phyloP scores from a whole-genome alignment of 2,329 filamentous ascomycete species.

The Pseudocercospora musae region DNA sequence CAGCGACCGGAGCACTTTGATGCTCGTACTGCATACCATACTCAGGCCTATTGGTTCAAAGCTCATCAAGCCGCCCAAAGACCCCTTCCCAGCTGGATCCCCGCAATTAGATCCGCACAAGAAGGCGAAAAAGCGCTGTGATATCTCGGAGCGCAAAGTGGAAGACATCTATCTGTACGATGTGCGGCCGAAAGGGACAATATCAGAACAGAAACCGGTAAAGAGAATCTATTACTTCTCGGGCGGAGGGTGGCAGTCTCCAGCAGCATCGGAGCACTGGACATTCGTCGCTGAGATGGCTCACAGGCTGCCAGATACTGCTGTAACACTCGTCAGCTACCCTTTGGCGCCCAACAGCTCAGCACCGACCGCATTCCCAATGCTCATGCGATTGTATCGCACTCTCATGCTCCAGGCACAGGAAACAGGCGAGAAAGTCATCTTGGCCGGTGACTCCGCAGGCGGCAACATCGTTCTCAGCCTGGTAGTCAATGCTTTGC shows the following conservation, averaged over 20 bases:
- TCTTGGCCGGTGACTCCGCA: conserved; percentile 55
- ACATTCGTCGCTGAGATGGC: conserved; percentile 48
- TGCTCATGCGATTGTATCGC: conserved; percentile 47
- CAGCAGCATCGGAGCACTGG: conserved; percentile 53
- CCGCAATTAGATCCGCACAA: conserved; percentile 38
- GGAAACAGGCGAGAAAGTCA: conserved; percentile 42
- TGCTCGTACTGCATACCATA: conserved; percentile 38
- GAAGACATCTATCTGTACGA: conserved; percentile 49
- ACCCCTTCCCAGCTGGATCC: conserved; percentile 39
- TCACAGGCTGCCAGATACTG: conserved; percentile 37
- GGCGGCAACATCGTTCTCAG: conserved; percentile 53
- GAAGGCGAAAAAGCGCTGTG: conserved; percentile 35
- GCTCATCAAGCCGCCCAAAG: conserved; percentile 36
- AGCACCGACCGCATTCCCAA: conserved; percentile 48
- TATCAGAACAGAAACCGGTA: conserved; percentile 13
- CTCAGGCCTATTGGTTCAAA: conserved; percentile 38
- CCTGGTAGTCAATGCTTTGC: conserved; percentile 40
- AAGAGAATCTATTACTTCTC: conserved; percentile 53
- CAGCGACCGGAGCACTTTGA: conserved; percentile 36
- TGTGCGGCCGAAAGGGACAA: conserved; percentile 26
- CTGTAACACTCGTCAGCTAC: conserved; percentile 50
- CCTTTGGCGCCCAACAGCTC: conserved; percentile 55
- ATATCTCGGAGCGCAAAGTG: conserved; percentile 41
- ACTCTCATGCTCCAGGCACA: conserved; percentile 41
- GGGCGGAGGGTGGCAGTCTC: conserved; percentile 56